Percentiles rank a stretch among this genome's conserved stretches.
phyloP scores from a whole-genome alignment of 225 moss, liverwort and hornwort species.

The Polytrichum commune region DNA sequence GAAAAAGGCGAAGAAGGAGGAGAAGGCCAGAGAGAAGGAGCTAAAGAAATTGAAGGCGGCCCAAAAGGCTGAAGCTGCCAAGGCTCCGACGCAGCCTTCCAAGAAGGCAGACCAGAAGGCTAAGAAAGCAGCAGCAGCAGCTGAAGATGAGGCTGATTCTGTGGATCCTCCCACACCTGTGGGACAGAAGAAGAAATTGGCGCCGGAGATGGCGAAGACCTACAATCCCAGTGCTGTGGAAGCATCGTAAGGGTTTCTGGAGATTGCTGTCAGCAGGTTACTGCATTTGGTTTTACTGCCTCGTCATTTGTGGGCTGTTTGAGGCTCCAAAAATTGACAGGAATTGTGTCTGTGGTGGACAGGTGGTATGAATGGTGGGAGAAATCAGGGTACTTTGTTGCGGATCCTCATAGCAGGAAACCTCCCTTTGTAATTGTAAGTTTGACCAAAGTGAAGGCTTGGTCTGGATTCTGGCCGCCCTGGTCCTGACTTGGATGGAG shows the following conservation, averaged over 20 bases:
- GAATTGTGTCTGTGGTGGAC: slow-evolving; percentile 14
- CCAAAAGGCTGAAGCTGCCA: slow-evolving; percentile 80
- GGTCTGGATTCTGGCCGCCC: too few relatives aligned
- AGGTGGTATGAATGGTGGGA: slow-evolving; percentile 99
- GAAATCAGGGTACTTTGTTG: slow-evolving; percentile 71
- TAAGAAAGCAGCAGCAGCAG: slow-evolving; percentile 50
- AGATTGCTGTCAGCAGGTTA: too few relatives aligned
- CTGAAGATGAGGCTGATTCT: slow-evolving; percentile 44
- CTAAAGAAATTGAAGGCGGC: slow-evolving; percentile 77
- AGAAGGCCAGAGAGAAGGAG: slow-evolving; percentile 69
- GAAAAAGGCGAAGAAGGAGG: too few relatives aligned
- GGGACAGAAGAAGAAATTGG: slow-evolving; percentile 81
- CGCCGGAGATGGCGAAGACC: slow-evolving; percentile 78
- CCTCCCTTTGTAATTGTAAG: slow-evolving; percentile 89
- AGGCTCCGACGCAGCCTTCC: slow-evolving; percentile 51
- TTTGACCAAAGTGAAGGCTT: neutral
- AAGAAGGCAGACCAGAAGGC: slow-evolving; percentile 79
- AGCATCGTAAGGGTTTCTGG: slow-evolving; percentile 53
- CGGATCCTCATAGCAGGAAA: slow-evolving; percentile 64
- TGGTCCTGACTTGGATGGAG: too few relatives aligned
- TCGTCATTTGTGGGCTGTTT: too few relatives aligned
- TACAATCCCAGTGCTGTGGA: slow-evolving; percentile 96
- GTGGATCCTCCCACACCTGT: slow-evolving; percentile 72
- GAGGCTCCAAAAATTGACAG: too few relatives aligned
- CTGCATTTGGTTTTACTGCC: too few relatives aligned